Percentiles rank a stretch among this genome's conserved stretches.
These are phyloP conservation scores for Suillus variegatus DNA, from an alignment of 768 basidiomycete genomes.

Conservation along the genomic window DNA sequence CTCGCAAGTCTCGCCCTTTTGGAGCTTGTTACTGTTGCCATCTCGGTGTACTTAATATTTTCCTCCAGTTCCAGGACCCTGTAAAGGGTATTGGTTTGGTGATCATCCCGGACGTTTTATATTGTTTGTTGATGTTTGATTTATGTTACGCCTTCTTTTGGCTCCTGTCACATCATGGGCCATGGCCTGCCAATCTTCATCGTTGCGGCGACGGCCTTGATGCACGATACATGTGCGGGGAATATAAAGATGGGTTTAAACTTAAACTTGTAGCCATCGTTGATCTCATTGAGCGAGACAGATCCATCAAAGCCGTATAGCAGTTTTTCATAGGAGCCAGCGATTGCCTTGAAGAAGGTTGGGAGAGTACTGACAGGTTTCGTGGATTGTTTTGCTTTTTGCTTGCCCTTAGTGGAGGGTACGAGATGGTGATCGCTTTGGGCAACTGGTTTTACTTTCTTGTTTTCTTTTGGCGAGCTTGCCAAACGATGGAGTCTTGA, in stretches of 20 bases:
- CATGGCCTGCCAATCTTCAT: no score
- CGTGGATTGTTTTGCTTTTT: constrained; percentile 24
- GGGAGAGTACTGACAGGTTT: constrained; percentile 41
- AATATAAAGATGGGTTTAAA: constrained; percentile 92
- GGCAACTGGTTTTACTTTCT: constrained; percentile 1
- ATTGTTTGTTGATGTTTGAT: no score
- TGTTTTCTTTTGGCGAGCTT: constrained; percentile 14
- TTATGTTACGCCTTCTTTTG: no score
- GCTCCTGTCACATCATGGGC: no score
- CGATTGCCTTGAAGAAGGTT: constrained; percentile 78
- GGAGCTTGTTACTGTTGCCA: constrained; percentile 2
- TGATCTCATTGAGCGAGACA: constrained; percentile 32
- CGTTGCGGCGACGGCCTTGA: constrained; percentile 83
- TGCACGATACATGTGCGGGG: constrained; percentile 92
- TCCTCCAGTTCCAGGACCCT: no score
- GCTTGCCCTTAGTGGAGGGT: constrained; percentile 31
- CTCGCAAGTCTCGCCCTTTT: constrained; percentile 29
- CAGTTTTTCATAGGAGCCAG: constrained; percentile 95
- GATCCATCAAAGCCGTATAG: constrained; percentile 86
- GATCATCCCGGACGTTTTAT: no score
- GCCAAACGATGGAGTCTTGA: no score
- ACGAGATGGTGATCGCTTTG: constrained; percentile 8
- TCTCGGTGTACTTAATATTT: not conserved
- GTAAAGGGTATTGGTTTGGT: no score
- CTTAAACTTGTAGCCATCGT: constrained; percentile 32